Conservation (phyloP, 371 early-diverging fungal genomes). For the Syncephalastrum sp. region DNA sequence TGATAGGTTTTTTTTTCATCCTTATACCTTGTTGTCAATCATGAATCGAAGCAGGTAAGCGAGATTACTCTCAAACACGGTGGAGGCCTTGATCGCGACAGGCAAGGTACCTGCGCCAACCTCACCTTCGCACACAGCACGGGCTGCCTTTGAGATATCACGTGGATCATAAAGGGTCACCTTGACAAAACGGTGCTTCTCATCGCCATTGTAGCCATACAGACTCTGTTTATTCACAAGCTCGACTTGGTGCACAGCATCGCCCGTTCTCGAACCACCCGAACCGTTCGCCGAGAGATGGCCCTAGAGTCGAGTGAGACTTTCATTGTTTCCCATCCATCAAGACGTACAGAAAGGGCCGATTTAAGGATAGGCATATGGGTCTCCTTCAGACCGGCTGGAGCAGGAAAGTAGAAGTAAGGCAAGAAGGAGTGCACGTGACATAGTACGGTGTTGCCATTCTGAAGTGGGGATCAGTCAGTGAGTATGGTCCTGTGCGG, state of each 20-base stretch:
- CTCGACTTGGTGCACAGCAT: constrained; percentile 57
- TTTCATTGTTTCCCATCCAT: not conserved
- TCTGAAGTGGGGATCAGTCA: constrained; percentile 26
- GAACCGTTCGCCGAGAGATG: too few species aligned
- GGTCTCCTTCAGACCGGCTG: constrained; percentile 66
- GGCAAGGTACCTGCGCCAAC: too few species aligned
- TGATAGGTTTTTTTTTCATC: not conserved
- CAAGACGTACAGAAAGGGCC: constrained; percentile 56
- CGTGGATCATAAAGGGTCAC: constrained; percentile 65
- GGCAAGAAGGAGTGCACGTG: constrained; percentile 93
- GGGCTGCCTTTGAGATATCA: constrained; percentile 37
- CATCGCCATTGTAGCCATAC: constrained; percentile 81
- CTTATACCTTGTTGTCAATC: constrained; percentile 85
- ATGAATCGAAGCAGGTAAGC: constrained; percentile 94
- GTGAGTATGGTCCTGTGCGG: not conserved
- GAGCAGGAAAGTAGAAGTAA: constrained; percentile 96
- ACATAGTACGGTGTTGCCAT: constrained; percentile 86
- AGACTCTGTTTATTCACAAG: constrained; percentile 74
- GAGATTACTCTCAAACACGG: constrained; percentile 92
- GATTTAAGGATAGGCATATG: constrained; percentile 57
- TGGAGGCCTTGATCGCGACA: constrained; percentile 52
- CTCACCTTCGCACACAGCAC: constrained; percentile 52
- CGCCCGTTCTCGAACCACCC: constrained; percentile 6
- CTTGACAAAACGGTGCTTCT: constrained; percentile 67
- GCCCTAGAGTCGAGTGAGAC: too few species aligned